Evolutionary conservation across 345 rosid genomes (phyloP).

Genomic region (Cardamine resedifolia): DNA sequence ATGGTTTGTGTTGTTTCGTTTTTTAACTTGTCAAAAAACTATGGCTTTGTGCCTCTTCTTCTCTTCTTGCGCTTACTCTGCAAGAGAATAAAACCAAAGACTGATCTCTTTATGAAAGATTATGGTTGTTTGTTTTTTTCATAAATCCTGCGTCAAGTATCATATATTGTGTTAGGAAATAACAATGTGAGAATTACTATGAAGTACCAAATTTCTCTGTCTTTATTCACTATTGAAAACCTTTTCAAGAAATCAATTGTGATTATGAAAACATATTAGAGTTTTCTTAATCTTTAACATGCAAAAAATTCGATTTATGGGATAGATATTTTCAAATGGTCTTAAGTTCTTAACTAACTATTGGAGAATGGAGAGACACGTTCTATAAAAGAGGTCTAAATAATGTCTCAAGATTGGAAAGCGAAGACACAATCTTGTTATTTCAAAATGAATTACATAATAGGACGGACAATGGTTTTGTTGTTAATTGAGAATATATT

Average conservation of each 20-base stretch:
- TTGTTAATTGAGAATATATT: too few relatives aligned
- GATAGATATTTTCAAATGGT: too few relatives aligned
- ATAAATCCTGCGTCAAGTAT: not conserved
- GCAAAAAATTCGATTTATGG: too few relatives aligned
- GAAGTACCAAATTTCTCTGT: not conserved
- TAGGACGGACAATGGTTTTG: too few relatives aligned
- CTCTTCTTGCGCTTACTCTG: conserved; percentile 4
- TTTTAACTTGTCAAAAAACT: conserved; percentile 24
- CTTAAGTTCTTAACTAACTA: too few relatives aligned
- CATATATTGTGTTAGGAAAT: not conserved
- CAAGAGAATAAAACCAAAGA: conserved; percentile 34
- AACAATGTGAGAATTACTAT: not conserved
- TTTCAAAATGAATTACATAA: too few relatives aligned
- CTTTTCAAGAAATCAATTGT: not conserved
- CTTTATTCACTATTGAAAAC: too few relatives aligned
- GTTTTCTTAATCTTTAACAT: too few relatives aligned
- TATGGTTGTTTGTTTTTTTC: conserved; percentile 22
- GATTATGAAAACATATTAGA: not conserved
- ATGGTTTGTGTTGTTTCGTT: conserved; percentile 23
- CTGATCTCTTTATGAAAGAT: conserved; percentile 14
- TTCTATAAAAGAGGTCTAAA: not conserved
- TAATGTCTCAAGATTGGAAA: not conserved
- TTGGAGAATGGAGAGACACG: too few relatives aligned
- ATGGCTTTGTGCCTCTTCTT: conserved; percentile 13
- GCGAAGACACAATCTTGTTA: too few relatives aligned